Evolutionary conservation across 805 yeast genomes (phyloP).

Genomic region (Isabelozyma rhagii): DNA sequence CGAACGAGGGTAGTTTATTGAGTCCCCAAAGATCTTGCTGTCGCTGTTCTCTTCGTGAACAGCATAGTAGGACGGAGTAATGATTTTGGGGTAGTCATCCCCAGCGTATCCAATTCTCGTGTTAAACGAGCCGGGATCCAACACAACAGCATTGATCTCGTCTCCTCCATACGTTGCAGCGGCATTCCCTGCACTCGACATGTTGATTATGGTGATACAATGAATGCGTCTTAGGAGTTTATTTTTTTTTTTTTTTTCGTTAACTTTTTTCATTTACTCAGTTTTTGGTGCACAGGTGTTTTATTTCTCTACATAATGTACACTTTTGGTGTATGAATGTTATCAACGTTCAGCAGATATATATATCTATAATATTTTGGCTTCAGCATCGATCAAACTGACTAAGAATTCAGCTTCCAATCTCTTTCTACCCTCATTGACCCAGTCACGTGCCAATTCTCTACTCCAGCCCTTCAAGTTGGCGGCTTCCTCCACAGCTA

Average conservation of each 20-base stretch:
- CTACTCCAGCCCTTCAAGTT: constrained; percentile 91
- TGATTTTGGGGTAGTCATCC: constrained; percentile 77
- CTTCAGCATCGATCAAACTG: constrained; percentile 63
- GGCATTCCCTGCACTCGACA: constrained; percentile 19
- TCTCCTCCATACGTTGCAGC: constrained; percentile 45
- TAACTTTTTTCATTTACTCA: background rate
- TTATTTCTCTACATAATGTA: too few species aligned
- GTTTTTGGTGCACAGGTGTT: background rate
- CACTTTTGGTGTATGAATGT: background rate
- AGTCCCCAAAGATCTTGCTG: constrained; percentile 32
- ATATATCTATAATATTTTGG: constrained; percentile 32
- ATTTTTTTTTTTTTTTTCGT: background rate
- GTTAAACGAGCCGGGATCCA: constrained; percentile 84
- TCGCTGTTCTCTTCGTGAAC: constrained; percentile 26
- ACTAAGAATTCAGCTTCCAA: constrained; percentile 82
- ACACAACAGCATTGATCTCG: constrained; percentile 86
- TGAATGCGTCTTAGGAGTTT: background rate
- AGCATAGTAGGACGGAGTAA: constrained; percentile 68
- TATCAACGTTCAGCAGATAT: background rate
- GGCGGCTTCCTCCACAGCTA: constrained; percentile 91
- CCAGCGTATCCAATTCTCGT: constrained; percentile 93
- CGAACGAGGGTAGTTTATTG: constrained; percentile 50
- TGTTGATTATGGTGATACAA: constrained; percentile 2
- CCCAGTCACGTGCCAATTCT: constrained; percentile 88
- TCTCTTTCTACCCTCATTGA: constrained; percentile 82